Evolutionary conservation across 768 basidiomycete species (phyloP).

Genomic region (Neoboletus brunneissimus): DNA sequence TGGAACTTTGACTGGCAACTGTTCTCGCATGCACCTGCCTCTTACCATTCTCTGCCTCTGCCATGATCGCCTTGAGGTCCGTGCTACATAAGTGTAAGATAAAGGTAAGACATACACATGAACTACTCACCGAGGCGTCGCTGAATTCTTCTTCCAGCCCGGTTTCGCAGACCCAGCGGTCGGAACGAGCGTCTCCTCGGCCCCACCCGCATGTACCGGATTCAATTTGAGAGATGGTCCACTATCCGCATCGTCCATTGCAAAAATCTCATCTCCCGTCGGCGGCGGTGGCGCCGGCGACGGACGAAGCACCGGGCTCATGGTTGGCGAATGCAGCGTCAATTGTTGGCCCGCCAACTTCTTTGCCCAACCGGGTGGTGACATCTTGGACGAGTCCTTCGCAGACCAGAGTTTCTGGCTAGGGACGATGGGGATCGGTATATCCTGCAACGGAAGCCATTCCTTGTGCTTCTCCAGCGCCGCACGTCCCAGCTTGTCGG

Average conservation of each 20-base stretch:
- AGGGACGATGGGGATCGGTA: constrained; percentile 54
- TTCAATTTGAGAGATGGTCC: constrained; percentile 27
- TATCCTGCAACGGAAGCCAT: constrained; percentile 71
- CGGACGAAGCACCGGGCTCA: constrained; percentile 28
- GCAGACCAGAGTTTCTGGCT: constrained; percentile 19
- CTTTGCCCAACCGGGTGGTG: constrained; percentile 28
- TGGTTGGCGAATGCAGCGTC: constrained; percentile 4
- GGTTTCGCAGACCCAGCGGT: constrained; percentile 18
- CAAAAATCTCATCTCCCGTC: constrained; percentile 67
- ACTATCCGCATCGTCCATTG: constrained; percentile 75
- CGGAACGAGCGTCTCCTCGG: not conserved
- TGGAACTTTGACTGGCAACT: constrained; percentile 1
- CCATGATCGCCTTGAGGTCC: constrained; percentile 86
- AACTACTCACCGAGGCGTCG: constrained; percentile 48
- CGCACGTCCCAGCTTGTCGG: constrained; percentile 45
- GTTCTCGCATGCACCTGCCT: constrained; percentile 3
- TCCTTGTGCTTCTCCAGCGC: constrained; percentile 61
- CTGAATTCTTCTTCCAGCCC: constrained; percentile 48
- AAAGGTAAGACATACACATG: constrained; percentile 12
- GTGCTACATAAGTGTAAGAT: constrained; percentile 43
- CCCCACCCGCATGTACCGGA: constrained; percentile 7
- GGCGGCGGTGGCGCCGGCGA: not conserved
- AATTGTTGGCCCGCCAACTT: constrained; percentile 2
- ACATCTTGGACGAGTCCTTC: constrained; percentile 31
- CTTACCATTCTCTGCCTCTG: constrained; percentile 55